Conservation (phyloP, 2,329 filamentous ascomycete genomes). For the Verticillium klebahnii region DNA sequence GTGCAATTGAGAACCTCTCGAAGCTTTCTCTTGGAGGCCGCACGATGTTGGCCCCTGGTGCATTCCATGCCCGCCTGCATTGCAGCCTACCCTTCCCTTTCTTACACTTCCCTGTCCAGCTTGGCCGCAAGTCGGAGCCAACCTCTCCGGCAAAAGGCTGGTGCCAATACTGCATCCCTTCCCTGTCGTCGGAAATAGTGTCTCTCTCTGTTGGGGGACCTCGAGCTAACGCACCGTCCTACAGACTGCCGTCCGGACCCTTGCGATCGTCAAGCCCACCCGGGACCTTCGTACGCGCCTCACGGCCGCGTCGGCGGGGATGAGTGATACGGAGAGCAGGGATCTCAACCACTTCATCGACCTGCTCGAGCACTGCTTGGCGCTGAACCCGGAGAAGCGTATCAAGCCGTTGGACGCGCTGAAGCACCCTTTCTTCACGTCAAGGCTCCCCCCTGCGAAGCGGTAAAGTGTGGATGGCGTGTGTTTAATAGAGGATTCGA, state of each 20-base stretch:
- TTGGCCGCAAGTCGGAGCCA: neutral
- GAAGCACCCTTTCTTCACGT: conserved; percentile 78
- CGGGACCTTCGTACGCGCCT: conserved; percentile 80
- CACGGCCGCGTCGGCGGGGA: conserved; percentile 65
- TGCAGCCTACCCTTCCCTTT: neutral
- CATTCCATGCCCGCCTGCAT: neutral
- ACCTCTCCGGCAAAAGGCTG: neutral
- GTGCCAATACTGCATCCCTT: neutral
- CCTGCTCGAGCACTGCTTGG: conserved; percentile 80
- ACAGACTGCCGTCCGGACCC: conserved; percentile 62
- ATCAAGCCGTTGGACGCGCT: conserved; percentile 83
- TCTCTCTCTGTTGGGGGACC: neutral
- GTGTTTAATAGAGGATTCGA: neutral
- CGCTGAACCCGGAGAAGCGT: conserved; percentile 87
- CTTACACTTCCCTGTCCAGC: neutral
- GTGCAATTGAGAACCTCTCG: neutral
- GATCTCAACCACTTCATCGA: conserved; percentile 83
- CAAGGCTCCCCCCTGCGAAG: conserved; percentile 25
- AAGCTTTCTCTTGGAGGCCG: neutral
- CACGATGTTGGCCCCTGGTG: neutral
- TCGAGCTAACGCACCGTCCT: conserved; percentile 12
- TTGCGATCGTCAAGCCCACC: conserved; percentile 69
- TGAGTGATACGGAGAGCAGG: conserved; percentile 68
- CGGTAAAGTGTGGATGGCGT: conserved; percentile 17
- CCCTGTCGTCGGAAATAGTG: neutral